Base-by-base conservation (phyloP, 306 rosid species). In the Quercus alba region DNA sequence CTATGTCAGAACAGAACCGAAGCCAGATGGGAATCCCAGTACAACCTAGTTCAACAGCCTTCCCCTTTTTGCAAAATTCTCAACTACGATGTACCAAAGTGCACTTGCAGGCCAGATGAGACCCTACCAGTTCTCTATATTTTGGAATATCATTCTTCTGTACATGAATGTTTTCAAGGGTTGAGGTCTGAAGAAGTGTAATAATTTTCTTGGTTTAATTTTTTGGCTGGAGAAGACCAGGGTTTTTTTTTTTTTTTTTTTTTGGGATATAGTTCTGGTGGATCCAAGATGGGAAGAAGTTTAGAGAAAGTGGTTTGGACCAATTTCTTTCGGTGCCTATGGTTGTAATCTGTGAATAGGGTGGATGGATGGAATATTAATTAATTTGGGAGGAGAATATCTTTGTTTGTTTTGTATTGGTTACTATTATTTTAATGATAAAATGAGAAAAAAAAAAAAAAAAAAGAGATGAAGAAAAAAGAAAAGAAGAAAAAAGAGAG, bases 1-100 rank as follows among this genome's bases (percentile, higher is more conserved):
- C 81, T 95, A 93, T 70, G 85, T 95, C 76, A 90, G 99, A 89
- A 82, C 97, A 59, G 97, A 85, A 78, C 55, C 96, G n/a, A 95
- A 95, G 87, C 91, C 92, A 25, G 92, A 80, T 14, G 89, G 92
- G 75, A 89, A 80, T 38, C 72, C 76, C 64, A 88, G 89, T 70
- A 70, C 88, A 12, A 67, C 87, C 20, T 85, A 89, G 81, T 75
- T 79, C 73, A 44, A 55, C 49, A 72, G 61, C 38, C 61, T 11
- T 38, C 20, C 31, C 72, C 78, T 66, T 20, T 71, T 56, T n/a
- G 49, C 33, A 58, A 46, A 70, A 44, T 49, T 49, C 9, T 28
- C 57, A 57, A 46, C 14, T 78, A 56, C 57, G 21, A 61, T 67
- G 28, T 33, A 6, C 76, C 75, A 2, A 33, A 77, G 38, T 33